Evolutionary conservation across 2,329 filamentous ascomycete species (phyloP).

Genomic region (Hirsutella rhossiliensis): DNA sequence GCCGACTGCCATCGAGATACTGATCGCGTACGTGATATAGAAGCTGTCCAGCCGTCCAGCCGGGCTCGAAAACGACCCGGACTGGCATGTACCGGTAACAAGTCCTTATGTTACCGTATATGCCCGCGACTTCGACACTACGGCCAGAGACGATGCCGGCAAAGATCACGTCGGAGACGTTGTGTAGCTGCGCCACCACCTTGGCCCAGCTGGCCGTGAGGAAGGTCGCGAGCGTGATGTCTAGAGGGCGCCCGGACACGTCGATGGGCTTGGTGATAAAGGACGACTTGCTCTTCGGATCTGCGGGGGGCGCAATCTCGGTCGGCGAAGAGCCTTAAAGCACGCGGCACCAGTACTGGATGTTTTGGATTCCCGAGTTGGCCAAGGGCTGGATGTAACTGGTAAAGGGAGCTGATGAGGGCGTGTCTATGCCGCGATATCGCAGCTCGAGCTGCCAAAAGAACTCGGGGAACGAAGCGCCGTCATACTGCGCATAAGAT

Average conservation of each 20-base stretch:
- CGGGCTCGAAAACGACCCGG: slow-evolving; percentile 11
- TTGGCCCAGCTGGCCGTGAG: slow-evolving; percentile 16
- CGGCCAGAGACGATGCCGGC: slow-evolving; percentile 15
- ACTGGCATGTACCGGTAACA: slow-evolving; percentile 18
- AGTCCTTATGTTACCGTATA: slow-evolving; percentile 14
- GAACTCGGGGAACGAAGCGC: slow-evolving; percentile 31
- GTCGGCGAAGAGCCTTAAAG: not conserved
- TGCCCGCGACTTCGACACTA: slow-evolving; percentile 8
- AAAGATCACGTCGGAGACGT: slow-evolving; percentile 12
- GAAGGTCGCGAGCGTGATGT: slow-evolving; percentile 13
- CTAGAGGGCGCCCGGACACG: slow-evolving; percentile 9
- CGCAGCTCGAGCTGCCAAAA: slow-evolving; percentile 26
- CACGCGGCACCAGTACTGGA: not conserved
- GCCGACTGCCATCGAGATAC: slow-evolving; percentile 11
- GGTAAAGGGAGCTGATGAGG: slow-evolving; percentile 9
- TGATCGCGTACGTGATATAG: slow-evolving; percentile 11
- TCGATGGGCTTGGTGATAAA: slow-evolving; percentile 15
- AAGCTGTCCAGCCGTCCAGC: slow-evolving; percentile 11
- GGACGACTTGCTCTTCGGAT: slow-evolving; percentile 6
- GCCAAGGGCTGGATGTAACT: slow-evolving; percentile 6
- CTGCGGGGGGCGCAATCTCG: slow-evolving; percentile 3
- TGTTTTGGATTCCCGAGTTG: not conserved
- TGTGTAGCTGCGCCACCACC: slow-evolving; percentile 10
- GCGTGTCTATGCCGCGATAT: slow-evolving; percentile 17
- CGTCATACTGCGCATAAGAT: slow-evolving; percentile 38